Conservation (phyloP, 768 basidiomycete species). For the Collybiopsis confluens region DNA sequence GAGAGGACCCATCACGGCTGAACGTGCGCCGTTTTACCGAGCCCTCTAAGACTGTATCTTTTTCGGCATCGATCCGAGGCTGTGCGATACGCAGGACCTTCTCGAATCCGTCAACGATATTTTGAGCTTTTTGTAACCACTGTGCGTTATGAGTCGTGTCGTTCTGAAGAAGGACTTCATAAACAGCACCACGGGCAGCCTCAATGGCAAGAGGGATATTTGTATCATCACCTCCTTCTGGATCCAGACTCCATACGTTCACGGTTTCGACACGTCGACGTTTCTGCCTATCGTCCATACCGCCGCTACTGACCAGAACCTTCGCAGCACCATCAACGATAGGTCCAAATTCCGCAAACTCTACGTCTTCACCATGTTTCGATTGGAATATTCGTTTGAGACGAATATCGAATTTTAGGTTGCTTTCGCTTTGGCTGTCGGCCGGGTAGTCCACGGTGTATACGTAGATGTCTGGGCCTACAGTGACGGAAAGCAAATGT, state of each 20-base stretch:
- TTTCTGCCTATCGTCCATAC: too few species aligned
- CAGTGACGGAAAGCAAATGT: not conserved
- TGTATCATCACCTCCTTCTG: not conserved
- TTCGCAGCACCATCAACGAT: too few species aligned
- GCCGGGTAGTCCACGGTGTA: not conserved
- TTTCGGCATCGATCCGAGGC: not conserved
- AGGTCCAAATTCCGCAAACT: too few species aligned
- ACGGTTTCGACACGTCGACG: not conserved
- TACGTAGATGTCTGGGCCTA: not conserved
- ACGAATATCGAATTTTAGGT: not conserved
- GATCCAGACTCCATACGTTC: not conserved
- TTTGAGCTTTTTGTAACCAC: not conserved
- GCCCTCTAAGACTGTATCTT: not conserved
- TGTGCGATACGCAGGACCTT: not conserved
- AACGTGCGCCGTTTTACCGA: constrained; percentile 2
- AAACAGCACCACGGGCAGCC: not conserved
- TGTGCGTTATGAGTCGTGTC: too few species aligned
- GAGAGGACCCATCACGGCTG: constrained; percentile 7
- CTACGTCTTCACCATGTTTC: too few species aligned
- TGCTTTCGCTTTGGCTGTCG: not conserved
- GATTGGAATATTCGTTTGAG: too few species aligned
- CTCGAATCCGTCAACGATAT: not conserved
- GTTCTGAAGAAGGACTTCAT: not conserved
- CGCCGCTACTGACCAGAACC: too few species aligned
- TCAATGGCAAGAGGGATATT: not conserved